phyloP scores from a whole-genome alignment of 768 basidiomycete species.

The Phylloporus sp. region DNA sequence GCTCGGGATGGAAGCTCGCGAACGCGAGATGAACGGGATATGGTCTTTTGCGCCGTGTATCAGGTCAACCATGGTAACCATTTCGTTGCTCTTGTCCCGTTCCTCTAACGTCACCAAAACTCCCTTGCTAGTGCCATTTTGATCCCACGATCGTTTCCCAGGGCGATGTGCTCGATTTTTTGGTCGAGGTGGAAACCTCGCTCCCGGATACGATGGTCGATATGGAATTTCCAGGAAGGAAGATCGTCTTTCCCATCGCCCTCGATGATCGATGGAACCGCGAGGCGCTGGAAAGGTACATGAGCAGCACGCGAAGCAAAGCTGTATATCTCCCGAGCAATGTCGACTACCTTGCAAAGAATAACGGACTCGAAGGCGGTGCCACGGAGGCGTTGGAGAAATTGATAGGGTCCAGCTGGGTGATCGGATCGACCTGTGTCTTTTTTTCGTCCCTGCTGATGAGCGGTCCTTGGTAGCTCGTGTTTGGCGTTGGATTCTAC shows the following conservation, averaged over 20 bases:
- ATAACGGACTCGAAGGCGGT: constrained; percentile 49
- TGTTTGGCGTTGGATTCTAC: constrained; percentile 61
- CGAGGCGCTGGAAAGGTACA: constrained; percentile 55
- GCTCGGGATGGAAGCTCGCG: constrained; percentile 39
- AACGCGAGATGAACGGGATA: constrained; percentile 33
- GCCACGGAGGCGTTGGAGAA: constrained; percentile 41
- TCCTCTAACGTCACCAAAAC: neutral
- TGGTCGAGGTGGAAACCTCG: constrained; percentile 35
- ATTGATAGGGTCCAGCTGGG: constrained; percentile 48
- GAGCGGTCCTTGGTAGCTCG: constrained; percentile 39
- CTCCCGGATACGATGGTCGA: constrained; percentile 39
- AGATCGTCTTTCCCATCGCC: constrained; percentile 56
- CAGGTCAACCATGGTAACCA: constrained; percentile 50
- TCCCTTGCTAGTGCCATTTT: constrained; percentile 41
- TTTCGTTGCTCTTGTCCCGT: neutral
- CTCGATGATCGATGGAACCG: constrained; percentile 55
- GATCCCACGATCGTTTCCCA: constrained; percentile 43
- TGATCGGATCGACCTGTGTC: constrained; percentile 18
- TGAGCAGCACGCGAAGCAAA: constrained; percentile 46
- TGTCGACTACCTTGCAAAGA: constrained; percentile 58
- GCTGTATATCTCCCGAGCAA: constrained; percentile 69
- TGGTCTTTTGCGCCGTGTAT: constrained; percentile 47
- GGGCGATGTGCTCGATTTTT: constrained; percentile 35
- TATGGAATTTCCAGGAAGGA: constrained; percentile 46
- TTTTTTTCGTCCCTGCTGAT: neutral